phyloP scores from a whole-genome alignment of 1,139 yeast genomes.

The Geotrichum restrictum region DNA sequence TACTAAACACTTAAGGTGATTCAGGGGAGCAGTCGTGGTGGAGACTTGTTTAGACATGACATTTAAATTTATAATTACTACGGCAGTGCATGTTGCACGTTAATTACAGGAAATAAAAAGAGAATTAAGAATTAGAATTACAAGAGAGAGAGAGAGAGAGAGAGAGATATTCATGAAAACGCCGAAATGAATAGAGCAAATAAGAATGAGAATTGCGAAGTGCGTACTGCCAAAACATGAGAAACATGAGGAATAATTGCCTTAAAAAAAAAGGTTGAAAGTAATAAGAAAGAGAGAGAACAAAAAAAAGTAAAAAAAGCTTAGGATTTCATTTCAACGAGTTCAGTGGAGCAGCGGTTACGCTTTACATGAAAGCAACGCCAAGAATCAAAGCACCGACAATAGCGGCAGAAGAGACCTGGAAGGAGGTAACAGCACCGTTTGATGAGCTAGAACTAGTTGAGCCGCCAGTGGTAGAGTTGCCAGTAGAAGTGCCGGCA shows the following conservation, averaged over 20 bases:
- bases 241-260: too few species aligned
- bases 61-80: too few species aligned
- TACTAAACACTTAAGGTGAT: too few species aligned
- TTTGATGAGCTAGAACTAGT: too few species aligned
- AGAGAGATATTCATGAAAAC: not conserved
- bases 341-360: too few species aligned
- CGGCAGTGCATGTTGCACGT: too few species aligned
- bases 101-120: too few species aligned
- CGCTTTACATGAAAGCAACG: not conserved
- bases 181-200: not conserved
- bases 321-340: not conserved
- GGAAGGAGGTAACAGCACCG: not conserved
- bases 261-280: not conserved
- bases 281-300: not conserved
- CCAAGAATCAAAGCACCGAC: not conserved
- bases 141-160: not conserved
- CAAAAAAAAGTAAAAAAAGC: conserved; percentile 4
- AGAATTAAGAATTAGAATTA: not conserved
- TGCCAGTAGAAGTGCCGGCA: not conserved
- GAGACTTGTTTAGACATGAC: too few species aligned
- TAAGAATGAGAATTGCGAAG: not conserved
- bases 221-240: too few species aligned
- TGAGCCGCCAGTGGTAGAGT: not conserved
- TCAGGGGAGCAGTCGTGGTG: too few species aligned
- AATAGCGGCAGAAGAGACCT: not conserved